Percentiles rank a stretch among this genome's conserved stretches.
Conservation (phyloP, 306 rosid species). For the Vicia villosa region DNA sequence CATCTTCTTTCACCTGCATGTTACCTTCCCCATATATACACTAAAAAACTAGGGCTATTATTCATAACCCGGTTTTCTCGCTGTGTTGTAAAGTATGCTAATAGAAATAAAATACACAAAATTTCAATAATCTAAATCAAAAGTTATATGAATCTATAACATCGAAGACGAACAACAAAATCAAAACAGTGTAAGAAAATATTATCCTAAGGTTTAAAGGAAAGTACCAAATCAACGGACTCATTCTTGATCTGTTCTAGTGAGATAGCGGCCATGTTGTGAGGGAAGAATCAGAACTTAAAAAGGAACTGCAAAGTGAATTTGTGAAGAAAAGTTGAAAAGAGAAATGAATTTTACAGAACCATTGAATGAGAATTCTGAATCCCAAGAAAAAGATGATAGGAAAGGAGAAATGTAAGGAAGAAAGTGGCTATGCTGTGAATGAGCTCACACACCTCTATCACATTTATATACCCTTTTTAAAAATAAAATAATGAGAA, state of each 20-base stretch:
- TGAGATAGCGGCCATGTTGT: conserved; percentile 54
- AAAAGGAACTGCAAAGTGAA: neutral
- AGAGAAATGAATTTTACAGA: neutral
- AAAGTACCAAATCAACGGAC: conserved; percentile 88
- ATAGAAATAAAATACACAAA: neutral
- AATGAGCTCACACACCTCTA: neutral
- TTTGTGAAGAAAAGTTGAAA: neutral
- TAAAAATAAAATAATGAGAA: neutral
- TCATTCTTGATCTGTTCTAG: conserved; percentile 88
- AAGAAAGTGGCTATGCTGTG: neutral
- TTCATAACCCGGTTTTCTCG: neutral
- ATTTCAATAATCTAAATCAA: neutral
- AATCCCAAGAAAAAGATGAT: conserved; percentile 45
- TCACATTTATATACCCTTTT: conserved; percentile 35
- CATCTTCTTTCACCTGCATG: neutral
- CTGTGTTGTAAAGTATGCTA: neutral
- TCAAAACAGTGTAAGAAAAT: neutral
- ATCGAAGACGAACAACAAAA: neutral
- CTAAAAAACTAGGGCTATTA: neutral
- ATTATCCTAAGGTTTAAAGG: neutral
- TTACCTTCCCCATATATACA: neutral
- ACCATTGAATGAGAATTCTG: conserved; percentile 49
- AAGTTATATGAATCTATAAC: neutral
- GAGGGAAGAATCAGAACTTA: neutral
- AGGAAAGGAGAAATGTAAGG: neutral